Evolutionary conservation across 1,284 basidiomycete species (phyloP), one percentile per base, ranked within the genome.

Genomic region (Naganishia cerealis): DNA sequence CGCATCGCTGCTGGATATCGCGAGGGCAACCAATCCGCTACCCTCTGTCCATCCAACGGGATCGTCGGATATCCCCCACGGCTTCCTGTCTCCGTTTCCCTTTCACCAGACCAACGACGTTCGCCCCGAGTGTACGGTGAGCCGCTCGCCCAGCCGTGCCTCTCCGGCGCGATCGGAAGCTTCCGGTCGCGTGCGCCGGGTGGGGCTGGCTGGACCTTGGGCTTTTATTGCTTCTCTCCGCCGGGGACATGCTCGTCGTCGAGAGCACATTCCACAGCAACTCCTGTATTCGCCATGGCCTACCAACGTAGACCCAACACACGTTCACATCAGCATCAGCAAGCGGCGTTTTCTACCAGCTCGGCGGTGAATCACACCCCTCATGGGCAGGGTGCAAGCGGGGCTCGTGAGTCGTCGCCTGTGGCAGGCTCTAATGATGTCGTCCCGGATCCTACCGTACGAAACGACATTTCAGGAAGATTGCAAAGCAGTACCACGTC

Each of bases 211-310:
- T 50, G 46, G 46, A 50, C 24, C 24, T 24, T 10, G 1, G 46
- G 46, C 21, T 50, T 24, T 8, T 50, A 24, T 50, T 24, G 46
- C 9, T 24, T 9, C 46, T 50, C 72, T 71, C 56, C 71, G 74
- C n/a, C 71, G 71, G 46, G 24, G n/a, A 50, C 46, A 21, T 15
- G 7, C 46, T 46, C 16, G 16, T 50, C 46, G 21, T 50, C 46
- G 24, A 50, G 46, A 50, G n/a, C 8, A 1, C 24, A 50, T 24
- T 24, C 46, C 3, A 50, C 46, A 21, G 24, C 46, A 21, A 21
- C 46, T 1, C 7, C 46, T 3, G 46, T 50, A 7, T 50, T 18
- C 43, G 58, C 0, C 70, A 71, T 50, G 66, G 70, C 33, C 53
- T 59, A 53, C 33, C 69, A 48, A 15, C 63, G 39, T 24, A 65